A percentile compares a stretch with the other conserved stretches of the same genome.
Evolutionary conservation across 768 basidiomycete genomes (phyloP).

Genomic region (Tulasnella sp.): DNA sequence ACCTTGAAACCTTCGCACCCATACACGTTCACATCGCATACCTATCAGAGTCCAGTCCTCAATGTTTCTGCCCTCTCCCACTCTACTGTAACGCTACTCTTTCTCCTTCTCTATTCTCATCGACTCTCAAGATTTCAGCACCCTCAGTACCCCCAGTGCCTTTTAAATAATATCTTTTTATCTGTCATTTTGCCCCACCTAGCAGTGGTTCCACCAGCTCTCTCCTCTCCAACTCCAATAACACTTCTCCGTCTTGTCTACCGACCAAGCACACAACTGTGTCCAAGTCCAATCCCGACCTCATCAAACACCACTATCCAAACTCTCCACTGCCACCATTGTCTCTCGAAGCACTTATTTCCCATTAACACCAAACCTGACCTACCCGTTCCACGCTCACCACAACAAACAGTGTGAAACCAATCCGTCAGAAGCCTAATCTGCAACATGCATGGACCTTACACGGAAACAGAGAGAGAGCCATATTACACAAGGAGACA

Average conservation of each 20-base stretch:
- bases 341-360: not conserved
- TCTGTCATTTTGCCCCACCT: not conserved
- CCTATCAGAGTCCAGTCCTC: not conserved
- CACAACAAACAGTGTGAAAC: not conserved
- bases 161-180: not conserved
- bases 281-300: not conserved
- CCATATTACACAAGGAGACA: too few relatives aligned
- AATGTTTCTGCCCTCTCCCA: not conserved
- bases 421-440: conserved; percentile 10
- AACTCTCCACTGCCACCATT: not conserved
- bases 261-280: not conserved
- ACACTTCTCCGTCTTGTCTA: not conserved
- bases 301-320: not conserved
- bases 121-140: not conserved
- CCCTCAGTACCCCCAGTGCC: not conserved
- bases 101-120: not conserved
- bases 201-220: not conserved
- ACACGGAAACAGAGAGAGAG: too few relatives aligned
- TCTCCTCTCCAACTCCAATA: too few relatives aligned
- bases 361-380: conserved; percentile 1
- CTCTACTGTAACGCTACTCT: not conserved
- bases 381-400: conserved; percentile 1
- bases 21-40: not conserved
- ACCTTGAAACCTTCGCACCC: not conserved
- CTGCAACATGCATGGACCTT: too few relatives aligned